phyloP scores from a whole-genome alignment of 495 filamentous ascomycete genomes.

The Hypoxylon trugodes region DNA sequence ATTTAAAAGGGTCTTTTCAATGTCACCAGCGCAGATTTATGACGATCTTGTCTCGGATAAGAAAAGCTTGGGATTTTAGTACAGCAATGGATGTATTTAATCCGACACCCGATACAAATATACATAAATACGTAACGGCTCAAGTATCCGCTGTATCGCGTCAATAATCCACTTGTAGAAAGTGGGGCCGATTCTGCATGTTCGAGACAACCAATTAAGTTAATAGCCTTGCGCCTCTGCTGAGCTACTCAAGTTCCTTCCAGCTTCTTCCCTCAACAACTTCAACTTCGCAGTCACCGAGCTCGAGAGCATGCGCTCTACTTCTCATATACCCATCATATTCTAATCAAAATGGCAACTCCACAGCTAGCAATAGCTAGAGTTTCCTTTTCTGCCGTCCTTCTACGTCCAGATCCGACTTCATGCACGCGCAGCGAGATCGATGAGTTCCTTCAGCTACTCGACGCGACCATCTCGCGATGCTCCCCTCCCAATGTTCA shows the following conservation, averaged over 20 bases:
- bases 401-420: constrained; percentile 78
- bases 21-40: constrained; percentile 10
- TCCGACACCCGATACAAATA: constrained; percentile 2
- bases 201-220: constrained; percentile 21
- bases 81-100: not conserved
- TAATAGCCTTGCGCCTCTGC: constrained; percentile 14
- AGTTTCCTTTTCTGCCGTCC: constrained; percentile 76
- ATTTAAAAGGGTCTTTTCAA: constrained; percentile 17
- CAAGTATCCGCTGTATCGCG: too few relatives aligned
- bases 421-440: constrained; percentile 77
- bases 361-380: constrained; percentile 84
- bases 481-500: constrained; percentile 89
- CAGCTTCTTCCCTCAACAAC: not conserved
- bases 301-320: constrained; percentile 22
- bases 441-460: constrained; percentile 70
- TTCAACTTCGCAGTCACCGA: not conserved
- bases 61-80: not conserved
- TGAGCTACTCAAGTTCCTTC: constrained; percentile 6
- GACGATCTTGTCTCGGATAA: constrained; percentile 1
- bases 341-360: constrained; percentile 64
- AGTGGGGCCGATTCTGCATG: not conserved
- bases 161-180: not conserved
- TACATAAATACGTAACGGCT: too few relatives aligned
- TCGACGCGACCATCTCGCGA: constrained; percentile 73
- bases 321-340: not conserved